Evolutionary conservation across 495 filamentous ascomycete species (phyloP).

Genomic region (Xylona heveae): DNA sequence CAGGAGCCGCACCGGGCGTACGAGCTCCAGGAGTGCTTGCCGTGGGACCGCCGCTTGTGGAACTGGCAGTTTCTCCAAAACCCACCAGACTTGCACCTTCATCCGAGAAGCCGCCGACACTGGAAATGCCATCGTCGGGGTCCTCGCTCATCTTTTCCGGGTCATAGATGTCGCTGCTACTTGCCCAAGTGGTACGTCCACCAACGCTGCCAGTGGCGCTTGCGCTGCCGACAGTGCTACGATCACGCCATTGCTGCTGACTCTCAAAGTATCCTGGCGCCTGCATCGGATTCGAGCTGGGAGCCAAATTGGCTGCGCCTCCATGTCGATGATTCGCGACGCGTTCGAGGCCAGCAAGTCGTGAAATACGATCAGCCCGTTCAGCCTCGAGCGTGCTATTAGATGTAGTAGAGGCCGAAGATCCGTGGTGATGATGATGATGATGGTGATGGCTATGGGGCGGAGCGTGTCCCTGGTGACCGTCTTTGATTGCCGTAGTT

Average conservation of each 20-base stretch:
- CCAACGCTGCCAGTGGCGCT: constrained; percentile 56
- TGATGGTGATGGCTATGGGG: constrained; percentile 19
- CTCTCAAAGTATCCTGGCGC: constrained; percentile 47
- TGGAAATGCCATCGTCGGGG: constrained; percentile 36
- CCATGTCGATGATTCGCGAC: constrained; percentile 43
- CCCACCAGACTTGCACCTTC: constrained; percentile 60
- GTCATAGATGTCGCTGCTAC: constrained; percentile 38
- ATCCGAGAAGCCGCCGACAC: constrained; percentile 58
- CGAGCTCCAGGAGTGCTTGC: no score
- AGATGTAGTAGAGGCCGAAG: constrained; percentile 29
- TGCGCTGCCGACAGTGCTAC: constrained; percentile 71
- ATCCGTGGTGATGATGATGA: constrained; percentile 26
- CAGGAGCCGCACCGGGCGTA: constrained; percentile 17
- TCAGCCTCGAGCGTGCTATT: constrained; percentile 64
- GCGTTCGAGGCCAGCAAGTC: constrained; percentile 66
- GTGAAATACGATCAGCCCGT: constrained; percentile 82
- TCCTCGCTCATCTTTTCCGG: constrained; percentile 53
- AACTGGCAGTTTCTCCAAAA: constrained; percentile 74
- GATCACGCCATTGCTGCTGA: constrained; percentile 35
- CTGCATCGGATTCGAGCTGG: constrained; percentile 9
- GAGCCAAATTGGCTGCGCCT: constrained; percentile 15
- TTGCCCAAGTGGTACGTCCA: constrained; percentile 55
- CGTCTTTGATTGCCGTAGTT: constrained; percentile 86
- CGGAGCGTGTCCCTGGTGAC: constrained; percentile 52
- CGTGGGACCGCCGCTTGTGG: constrained; percentile 55